Percentiles rank a stretch among this genome's conserved stretches.
These are phyloP conservation scores for Kluyveromyces marxianus DNA, from an alignment of 1,139 yeast species.

Conservation along the genomic window DNA sequence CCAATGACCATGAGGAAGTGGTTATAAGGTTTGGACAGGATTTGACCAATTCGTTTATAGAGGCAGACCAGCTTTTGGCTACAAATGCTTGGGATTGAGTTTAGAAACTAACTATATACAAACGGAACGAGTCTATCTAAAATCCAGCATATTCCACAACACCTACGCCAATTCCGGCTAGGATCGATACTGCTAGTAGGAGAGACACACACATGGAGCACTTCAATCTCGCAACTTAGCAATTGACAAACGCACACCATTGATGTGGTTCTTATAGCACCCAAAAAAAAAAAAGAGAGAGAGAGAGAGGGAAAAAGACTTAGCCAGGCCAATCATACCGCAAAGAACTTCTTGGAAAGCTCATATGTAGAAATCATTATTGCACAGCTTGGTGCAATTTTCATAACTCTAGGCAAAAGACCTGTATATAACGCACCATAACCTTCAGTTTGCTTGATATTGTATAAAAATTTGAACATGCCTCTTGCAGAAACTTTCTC, in stretches of 20 bases:
- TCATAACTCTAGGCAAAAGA: constrained; percentile 72
- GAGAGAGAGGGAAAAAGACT: not conserved
- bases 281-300: not conserved
- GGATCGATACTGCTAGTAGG: too few species aligned
- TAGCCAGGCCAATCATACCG: constrained; percentile 4
- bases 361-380: constrained; percentile 97
- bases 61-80: constrained; percentile 12
- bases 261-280: too few species aligned
- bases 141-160: not conserved
- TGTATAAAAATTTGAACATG: constrained; percentile 61
- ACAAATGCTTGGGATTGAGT: constrained; percentile 10
- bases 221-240: not conserved
- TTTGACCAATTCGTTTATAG: constrained; percentile 6
- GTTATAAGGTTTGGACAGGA: constrained; percentile 8
- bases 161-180: too few species aligned
- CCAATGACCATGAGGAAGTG: constrained; percentile 5
- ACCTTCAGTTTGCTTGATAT: constrained; percentile 69
- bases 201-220: not conserved
- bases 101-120: not conserved
- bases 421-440: constrained; percentile 74
- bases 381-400: constrained; percentile 96
- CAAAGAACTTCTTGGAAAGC: constrained; percentile 64
- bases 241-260: too few species aligned
- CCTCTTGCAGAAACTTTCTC: constrained; percentile 28
- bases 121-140: not conserved